phyloP scores from a whole-genome alignment of 2,329 filamentous ascomycete genomes.

The Moelleriella libera region DNA sequence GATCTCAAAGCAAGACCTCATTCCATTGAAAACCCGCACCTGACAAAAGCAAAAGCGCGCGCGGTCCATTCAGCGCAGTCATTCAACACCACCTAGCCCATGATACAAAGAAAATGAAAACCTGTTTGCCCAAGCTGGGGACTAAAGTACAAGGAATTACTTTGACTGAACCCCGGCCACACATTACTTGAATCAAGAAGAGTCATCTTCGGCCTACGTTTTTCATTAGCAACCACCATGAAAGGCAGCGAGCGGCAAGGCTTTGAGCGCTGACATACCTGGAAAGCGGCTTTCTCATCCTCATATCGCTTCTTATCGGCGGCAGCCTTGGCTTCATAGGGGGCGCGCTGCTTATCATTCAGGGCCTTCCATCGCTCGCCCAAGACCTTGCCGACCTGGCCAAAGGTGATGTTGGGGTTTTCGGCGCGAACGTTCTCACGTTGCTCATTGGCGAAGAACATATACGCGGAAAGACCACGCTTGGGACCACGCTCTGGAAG shows the following conservation, averaged over 20 bases:
- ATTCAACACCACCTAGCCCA: conserved; percentile 27
- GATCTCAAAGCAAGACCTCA: conserved; percentile 19
- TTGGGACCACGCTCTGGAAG: conserved; percentile 53
- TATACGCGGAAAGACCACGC: conserved; percentile 98
- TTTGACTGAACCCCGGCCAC: conserved; percentile 2
- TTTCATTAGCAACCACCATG: not conserved
- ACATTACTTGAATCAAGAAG: conserved; percentile 14
- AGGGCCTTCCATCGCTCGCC: conserved; percentile 98
- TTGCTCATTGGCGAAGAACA: conserved; percentile 99
- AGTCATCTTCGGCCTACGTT: conserved; percentile 42
- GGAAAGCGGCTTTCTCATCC: conserved; percentile 91
- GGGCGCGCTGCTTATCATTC: conserved; percentile 78
- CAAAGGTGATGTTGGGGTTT: conserved; percentile 95
- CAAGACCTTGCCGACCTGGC: conserved; percentile 96
- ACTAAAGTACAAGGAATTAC: conserved; percentile 5
- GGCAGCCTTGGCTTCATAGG: conserved; percentile 94
- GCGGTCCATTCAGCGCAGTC: conserved; percentile 21
- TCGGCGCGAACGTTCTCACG: conserved; percentile 96
- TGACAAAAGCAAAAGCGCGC: conserved; percentile 13
- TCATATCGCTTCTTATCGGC: conserved; percentile 99
- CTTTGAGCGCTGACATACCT: conserved; percentile 39
- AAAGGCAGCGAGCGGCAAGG: not conserved
- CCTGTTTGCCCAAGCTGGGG: conserved; percentile 2
- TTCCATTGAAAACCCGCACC: conserved; percentile 18
- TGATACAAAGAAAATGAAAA: conserved; percentile 18